Base-by-base conservation (phyloP, 2,329 filamentous ascomycete species). In the Arthrobotrys musiformis region DNA sequence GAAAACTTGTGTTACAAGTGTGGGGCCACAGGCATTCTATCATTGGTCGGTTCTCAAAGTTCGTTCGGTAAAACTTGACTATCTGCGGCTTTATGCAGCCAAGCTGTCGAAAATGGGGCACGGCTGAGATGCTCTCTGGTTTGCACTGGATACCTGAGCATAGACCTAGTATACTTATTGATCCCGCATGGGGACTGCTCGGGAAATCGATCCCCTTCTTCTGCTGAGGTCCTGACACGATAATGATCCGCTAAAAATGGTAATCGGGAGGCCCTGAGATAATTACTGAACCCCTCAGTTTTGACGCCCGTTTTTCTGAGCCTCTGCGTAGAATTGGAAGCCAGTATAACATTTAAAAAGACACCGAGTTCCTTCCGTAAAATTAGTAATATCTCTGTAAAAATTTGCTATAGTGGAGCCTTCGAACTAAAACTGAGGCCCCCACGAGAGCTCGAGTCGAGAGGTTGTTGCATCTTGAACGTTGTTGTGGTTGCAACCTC, bases 1-100 rank as follows among this genome's bases (percentile, higher is more conserved):
- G 35, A 19, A 56, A n/a, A 28, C 62, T 44, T 68, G 63, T 26
- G 17, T 17, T 37, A 33, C 54, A 58, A 33, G 52, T 30, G 30
- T 58, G 11, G 13, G 2, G 30, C 8, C 50, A 26, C 6, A 2
- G 11, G 17, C 28, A n/a, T 46, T 19, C 24, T 19, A 17, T 70
- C 56, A 70, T 70, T 70, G 67, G 67, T 26, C 33, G 19, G 22
- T 70, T 70, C 56, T 54, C 67, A 54, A 70, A 62, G 19, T 62
- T 70, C 67, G 67, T 70, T 70, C 67, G 67, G 67, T 26, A 63
- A 70, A 70, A 70, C 33, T 62, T 52, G 33, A 52, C 35, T 19
- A 19, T 70, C 17, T 48, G 40, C 37, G 9, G 11, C n/a, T 17
- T 44, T 9, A 48, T 54, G 56, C 56, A 63, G 67, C 56, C 44